Base-by-base conservation (phyloP, 1,284 basidiomycete genomes). In the Moesziomyces sp. region DNA sequence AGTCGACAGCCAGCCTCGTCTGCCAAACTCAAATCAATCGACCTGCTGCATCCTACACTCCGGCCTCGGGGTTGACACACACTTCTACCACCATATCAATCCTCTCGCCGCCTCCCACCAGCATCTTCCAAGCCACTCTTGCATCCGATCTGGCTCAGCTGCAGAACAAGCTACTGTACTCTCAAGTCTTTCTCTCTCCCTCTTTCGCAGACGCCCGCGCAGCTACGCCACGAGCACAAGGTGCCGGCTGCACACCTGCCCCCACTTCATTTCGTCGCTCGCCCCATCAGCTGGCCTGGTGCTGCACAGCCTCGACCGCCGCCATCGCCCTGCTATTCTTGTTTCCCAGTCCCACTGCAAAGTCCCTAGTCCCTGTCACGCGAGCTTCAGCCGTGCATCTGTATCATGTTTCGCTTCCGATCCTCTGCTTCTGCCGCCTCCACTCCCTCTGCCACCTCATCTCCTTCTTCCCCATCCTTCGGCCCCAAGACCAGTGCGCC, bases 391-490 rank as follows among this genome's bases (percentile, higher is more conserved):
- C 5, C 42, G 7, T 35, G 40, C 42, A 28, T 9, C 43, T 46
- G 44, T 43, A 47, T 44, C 59, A 74, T 74, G 71, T 68, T 68
- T 48, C 71, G 46, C 42, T 68, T 68, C 61, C 56, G 65, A 67
- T 46, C 70, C 54, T 61, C 54, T 13, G 48, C 58, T 60, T 71
- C 68, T 55, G 59, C 47, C 52, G 35, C 40, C 43, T 44, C 52
- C 16, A 35, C 52, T n/a, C 9, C 40, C 43, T 21, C 54, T 38
- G 44, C 51, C 35, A 28, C 55, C n/a, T n/a, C 52, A 3, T 46
- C 60, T 44, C 52, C 55, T 18, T 40, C 49, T 8, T n/a, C 51
- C 47, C 50, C 50, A 30, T 30, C 30, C 30, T 30, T 30, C 11
- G 30, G 9, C 19, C 34, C 53, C 51, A 53, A 44, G 23, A 6